Evolutionary conservation across 164 flowering plant genomes (phyloP), one percentile per base, ranked within the genome.

Genomic region (Vitis rotundifolia): DNA sequence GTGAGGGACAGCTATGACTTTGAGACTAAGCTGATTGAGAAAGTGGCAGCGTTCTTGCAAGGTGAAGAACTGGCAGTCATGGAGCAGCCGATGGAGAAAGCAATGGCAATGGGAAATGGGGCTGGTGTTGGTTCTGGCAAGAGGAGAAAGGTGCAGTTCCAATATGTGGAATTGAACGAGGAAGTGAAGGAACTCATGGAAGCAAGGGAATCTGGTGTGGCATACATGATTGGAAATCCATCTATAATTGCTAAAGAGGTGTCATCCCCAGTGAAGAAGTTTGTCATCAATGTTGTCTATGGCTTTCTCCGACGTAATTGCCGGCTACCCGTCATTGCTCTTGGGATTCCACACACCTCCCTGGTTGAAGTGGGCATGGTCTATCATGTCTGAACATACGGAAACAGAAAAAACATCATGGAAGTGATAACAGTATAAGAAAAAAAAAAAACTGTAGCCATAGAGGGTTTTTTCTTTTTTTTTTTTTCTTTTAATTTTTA

Each of bases 11-110:
- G 26, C 57, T 68, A 74, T 13, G 64, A 68, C 26, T 81, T 85
- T 59, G 88, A 85, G 63, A 76, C 69, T 68, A 75, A 76, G 63
- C 78, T 85, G 16, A 64, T 82, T 16, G 68, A 60, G 29, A 80
- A 74, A 66, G 62, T 82, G 44, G 44, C 44, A 37, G 44, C 44
- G 0, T 37, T 37, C 44, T 37, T 37, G 44, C 44, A 37, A 37
- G 0, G 44, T 6, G 44, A 37, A 37, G 44, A 37, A 37, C 44
- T 37, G 7, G 7, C 7, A 37, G 44, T 37, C 44, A 22, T 0
- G 26, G 26, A 22, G 26, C 26, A 22, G 26, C 26, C 26, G 26
- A 22, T 22, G 26, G 26, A 22, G 26, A 22, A 22, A 22, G 26
- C 26, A 22, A 2, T 22, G 26, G 26, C 26, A 22, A 22, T 2